Evolutionary conservation across 352 stramenopile genomes (phyloP).

Genomic region (Globisporangium perplexum): DNA sequence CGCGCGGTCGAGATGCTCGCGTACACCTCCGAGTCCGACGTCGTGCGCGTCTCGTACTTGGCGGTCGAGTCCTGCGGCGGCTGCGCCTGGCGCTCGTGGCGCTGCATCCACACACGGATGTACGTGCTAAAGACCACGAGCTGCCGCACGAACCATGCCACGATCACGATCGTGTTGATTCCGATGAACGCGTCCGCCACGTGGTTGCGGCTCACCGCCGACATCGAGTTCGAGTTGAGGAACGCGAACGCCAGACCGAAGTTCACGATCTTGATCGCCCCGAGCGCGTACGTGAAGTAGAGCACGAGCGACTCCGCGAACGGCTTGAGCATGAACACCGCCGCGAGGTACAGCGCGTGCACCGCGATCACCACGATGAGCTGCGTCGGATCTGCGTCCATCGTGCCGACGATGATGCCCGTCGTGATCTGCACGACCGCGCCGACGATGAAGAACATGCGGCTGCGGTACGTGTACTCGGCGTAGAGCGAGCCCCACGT

Average conservation of each 20-base stretch:
- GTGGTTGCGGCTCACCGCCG: constrained; percentile 21
- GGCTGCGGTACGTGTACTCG: constrained; percentile 49
- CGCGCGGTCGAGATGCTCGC: constrained; percentile 29
- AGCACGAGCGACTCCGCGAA: constrained; percentile 34
- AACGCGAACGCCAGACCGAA: constrained; percentile 54
- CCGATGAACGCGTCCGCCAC: constrained; percentile 53
- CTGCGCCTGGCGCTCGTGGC: constrained; percentile 24
- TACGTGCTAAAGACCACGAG: constrained; percentile 53
- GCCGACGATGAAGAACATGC: constrained; percentile 61
- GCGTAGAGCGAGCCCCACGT: constrained; percentile 61
- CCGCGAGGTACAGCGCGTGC: constrained; percentile 44
- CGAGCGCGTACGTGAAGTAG: constrained; percentile 42
- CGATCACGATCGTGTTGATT: constrained; percentile 57
- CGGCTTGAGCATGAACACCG: constrained; percentile 35
- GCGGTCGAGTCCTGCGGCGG: constrained; percentile 14
- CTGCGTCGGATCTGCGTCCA: constrained; percentile 48
- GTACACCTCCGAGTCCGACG: constrained; percentile 37
- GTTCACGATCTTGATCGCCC: constrained; percentile 52
- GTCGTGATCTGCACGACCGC: constrained; percentile 50
- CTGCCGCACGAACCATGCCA: constrained; percentile 51
- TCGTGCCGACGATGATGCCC: constrained; percentile 47
- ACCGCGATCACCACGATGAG: constrained; percentile 47
- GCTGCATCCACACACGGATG: constrained; percentile 50
- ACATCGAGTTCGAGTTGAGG: constrained; percentile 42
- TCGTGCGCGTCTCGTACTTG: constrained; percentile 31